These are phyloP conservation scores for Chlorella sp. DNA, from an alignment of 139 green algal genomes.

Conservation along the genomic window DNA sequence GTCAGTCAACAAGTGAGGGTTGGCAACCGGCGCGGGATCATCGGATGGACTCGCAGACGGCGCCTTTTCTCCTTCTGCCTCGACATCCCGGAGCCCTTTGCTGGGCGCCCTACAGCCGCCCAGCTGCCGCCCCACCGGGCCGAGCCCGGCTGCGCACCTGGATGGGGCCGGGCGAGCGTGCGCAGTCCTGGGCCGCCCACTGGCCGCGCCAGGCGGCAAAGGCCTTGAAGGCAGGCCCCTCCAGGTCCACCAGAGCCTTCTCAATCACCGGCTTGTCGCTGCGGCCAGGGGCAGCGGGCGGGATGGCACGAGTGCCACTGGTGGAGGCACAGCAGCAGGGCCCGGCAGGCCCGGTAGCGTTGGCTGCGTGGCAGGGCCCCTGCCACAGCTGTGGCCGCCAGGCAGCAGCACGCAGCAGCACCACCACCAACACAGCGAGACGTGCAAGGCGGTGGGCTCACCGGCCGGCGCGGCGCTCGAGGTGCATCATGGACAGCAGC, in stretches of 20 bases:
- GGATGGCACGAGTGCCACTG: neutral
- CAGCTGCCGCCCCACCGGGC: too few species aligned
- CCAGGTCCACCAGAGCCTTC: constrained; percentile 68
- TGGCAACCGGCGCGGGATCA: neutral
- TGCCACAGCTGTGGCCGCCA: too few species aligned
- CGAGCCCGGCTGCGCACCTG: too few species aligned
- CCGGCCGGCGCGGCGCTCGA: constrained; percentile 60
- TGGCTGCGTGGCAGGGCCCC: too few species aligned
- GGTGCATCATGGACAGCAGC: constrained; percentile 61
- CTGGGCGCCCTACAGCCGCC: too few species aligned
- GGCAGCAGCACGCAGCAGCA: neutral
- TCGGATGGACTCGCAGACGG: too few species aligned
- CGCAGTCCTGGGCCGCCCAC: constrained; percentile 63
- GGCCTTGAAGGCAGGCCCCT: constrained; percentile 49
- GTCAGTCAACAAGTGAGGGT: neutral
- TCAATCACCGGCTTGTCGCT: constrained; percentile 56
- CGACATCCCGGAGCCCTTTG: too few species aligned
- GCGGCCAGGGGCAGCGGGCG: neutral
- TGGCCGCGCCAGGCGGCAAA: constrained; percentile 42
- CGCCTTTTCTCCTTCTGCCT: too few species aligned
- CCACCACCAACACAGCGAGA: neutral
- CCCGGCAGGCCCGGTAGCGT: too few species aligned
- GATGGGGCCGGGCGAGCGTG: constrained; percentile 64
- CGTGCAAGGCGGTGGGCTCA: neutral
- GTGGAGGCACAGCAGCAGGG: neutral